These are phyloP conservation scores for Arabidopsis lyrata DNA, from an alignment of 441 rosid genomes.

Conservation along the genomic window DNA sequence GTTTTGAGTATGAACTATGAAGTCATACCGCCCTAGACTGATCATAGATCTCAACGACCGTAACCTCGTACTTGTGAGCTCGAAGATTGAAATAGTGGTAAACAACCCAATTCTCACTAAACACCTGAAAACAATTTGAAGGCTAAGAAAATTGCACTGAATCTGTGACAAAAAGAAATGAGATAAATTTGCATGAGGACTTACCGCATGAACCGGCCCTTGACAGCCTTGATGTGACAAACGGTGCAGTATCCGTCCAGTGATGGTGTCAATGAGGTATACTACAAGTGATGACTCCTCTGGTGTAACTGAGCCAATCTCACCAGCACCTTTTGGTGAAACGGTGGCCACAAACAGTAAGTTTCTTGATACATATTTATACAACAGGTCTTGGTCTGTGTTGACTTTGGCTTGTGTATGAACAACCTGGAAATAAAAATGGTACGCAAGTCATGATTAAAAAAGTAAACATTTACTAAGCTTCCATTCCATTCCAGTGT, in stretches of 20 bases:
- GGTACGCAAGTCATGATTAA: slow-evolving; percentile 17
- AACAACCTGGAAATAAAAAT: slow-evolving; percentile 69
- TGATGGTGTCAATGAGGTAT: slow-evolving; percentile 89
- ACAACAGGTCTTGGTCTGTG: slow-evolving; percentile 92
- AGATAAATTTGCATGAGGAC: slow-evolving; percentile 42
- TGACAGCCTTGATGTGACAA: slow-evolving; percentile 94
- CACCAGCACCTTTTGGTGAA: slow-evolving; percentile 87
- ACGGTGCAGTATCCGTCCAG: slow-evolving; percentile 94
- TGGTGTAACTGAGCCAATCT: slow-evolving; percentile 88
- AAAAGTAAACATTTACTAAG: not conserved
- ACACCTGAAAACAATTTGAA: slow-evolving; percentile 65
- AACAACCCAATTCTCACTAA: slow-evolving; percentile 98
- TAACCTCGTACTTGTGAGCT: slow-evolving; percentile 97
- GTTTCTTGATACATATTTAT: slow-evolving; percentile 88
- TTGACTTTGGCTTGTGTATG: slow-evolving; percentile 97
- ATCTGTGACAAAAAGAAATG: slow-evolving; percentile 15
- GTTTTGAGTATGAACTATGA: slow-evolving; percentile 18
- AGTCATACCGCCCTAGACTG: slow-evolving; percentile 97
- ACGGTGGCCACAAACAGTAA: slow-evolving; percentile 89
- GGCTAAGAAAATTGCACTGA: slow-evolving; percentile 36
- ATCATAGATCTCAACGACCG: slow-evolving; percentile 93
- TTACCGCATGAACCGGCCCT: slow-evolving; percentile 95
- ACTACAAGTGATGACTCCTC: slow-evolving; percentile 86
- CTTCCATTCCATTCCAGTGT: not conserved
- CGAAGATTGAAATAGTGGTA: slow-evolving; percentile 98